Conservation (phyloP, 371 early-diverging fungal species). For the Mycotypha africana region DNA sequence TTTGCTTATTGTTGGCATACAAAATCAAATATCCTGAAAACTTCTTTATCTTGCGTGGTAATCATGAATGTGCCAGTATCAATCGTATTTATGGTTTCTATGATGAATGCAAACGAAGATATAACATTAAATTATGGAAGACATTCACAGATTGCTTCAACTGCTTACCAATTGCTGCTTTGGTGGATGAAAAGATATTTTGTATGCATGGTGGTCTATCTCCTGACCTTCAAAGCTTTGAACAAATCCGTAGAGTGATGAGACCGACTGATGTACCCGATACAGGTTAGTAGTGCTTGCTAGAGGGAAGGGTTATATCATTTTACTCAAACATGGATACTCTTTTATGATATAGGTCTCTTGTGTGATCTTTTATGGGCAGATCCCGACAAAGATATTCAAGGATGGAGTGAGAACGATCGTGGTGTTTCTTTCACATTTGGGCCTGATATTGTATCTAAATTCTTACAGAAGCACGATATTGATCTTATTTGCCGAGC, state of each 20-base stretch:
- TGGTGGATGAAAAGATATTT: conserved; percentile 95
- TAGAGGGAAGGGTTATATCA: no score
- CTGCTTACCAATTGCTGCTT: conserved; percentile 93
- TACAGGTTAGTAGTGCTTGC: conserved; percentile 18
- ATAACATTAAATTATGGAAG: conserved; percentile 95
- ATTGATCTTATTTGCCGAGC: conserved; percentile 95
- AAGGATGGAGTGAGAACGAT: conserved; percentile 97
- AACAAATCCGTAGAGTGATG: conserved; percentile 86
- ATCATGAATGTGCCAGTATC: conserved; percentile 91
- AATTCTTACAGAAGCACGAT: conserved; percentile 87
- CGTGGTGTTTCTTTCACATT: conserved; percentile 96
- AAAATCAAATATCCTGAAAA: conserved; percentile 95
- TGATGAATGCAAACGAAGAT: conserved; percentile 94
- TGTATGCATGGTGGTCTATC: conserved; percentile 98
- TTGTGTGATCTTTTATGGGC: conserved; percentile 89
- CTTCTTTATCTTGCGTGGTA: conserved; percentile 94
- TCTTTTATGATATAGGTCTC: no score
- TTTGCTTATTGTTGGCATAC: conserved; percentile 76
- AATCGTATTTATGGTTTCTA: conserved; percentile 98
- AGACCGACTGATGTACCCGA: conserved; percentile 98
- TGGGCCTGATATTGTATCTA: conserved; percentile 81
- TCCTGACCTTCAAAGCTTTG: conserved; percentile 85
- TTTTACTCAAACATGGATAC: neutral
- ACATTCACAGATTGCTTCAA: conserved; percentile 97
- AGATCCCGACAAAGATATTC: conserved; percentile 68